Conservation (phyloP, 331 rosid species). For the Stylosanthes scabra region DNA sequence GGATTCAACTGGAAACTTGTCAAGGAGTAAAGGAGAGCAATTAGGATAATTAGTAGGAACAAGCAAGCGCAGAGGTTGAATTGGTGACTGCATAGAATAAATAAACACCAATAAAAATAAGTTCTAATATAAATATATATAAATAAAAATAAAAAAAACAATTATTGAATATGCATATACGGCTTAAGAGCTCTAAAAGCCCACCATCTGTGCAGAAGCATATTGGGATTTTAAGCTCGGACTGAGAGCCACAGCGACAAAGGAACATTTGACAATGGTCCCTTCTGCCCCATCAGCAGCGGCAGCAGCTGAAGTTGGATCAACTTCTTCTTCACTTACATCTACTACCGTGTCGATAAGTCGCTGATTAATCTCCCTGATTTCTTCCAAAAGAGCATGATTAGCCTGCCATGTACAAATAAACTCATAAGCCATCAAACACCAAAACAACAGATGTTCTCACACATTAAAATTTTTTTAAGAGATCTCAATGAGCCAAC, state of each 20-base stretch:
- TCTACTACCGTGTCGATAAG: conserved; percentile 92
- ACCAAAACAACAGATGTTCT: conserved; percentile 15
- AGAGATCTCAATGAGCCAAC: no score
- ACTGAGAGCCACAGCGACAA: conserved; percentile 87
- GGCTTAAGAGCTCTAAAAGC: conserved; percentile 36
- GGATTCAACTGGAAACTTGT: conserved; percentile 92
- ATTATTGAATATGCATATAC: conserved; percentile 1
- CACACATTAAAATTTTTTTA: background rate
- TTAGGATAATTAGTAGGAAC: conserved; percentile 96
- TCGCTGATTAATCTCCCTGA: conserved; percentile 74
- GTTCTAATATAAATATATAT: background rate
- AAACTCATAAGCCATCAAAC: conserved; percentile 37
- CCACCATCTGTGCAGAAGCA: conserved; percentile 80
- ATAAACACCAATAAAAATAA: conserved; percentile 32
- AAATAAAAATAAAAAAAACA: background rate
- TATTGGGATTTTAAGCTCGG: conserved; percentile 83
- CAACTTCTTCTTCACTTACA: conserved; percentile 74
- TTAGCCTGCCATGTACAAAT: conserved; percentile 59
- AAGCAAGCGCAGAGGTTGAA: conserved; percentile 92
- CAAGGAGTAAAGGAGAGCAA: conserved; percentile 87
- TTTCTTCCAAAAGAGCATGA: conserved; percentile 87
- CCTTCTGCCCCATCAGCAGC: conserved; percentile 80
- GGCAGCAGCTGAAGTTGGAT: conserved; percentile 72
- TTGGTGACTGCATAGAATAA: conserved; percentile 81
- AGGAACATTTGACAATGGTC: conserved; percentile 88